Conservation (phyloP, 192 early-diverging fungal genomes). For the Diversispora epigaea region DNA sequence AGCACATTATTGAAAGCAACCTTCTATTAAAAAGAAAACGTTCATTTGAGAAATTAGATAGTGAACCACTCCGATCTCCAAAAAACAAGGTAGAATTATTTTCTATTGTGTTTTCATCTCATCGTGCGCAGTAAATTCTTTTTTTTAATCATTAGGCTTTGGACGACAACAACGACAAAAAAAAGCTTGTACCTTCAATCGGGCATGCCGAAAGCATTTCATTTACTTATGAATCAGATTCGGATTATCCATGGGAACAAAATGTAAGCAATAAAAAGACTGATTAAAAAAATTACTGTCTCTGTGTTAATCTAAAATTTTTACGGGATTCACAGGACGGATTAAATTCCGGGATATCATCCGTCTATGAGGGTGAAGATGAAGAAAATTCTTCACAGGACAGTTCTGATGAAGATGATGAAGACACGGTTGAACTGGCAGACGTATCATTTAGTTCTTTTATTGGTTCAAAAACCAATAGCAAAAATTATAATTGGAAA, state of each 20-base stretch:
- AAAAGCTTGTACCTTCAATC: no score
- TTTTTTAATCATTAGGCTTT: no score
- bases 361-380: conserved; percentile 8
- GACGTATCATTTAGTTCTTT: conserved; percentile 5
- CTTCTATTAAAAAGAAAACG: background rate
- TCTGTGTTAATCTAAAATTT: conserved; percentile 10
- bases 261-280: conserved; percentile 16
- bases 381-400: background rate
- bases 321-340: background rate
- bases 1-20: conserved; percentile 22
- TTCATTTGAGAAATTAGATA: no score
- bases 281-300: background rate
- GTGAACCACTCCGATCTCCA: no score
- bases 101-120: no score
- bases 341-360: background rate
- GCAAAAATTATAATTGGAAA: conserved; percentile 22
- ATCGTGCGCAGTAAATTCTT: no score
- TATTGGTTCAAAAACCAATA: background rate
- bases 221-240: background rate
- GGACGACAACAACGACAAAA: no score
- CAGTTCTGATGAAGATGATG: conserved; percentile 17
- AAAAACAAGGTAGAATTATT: no score
- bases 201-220: no score
- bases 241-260: background rate
- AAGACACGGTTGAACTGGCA: background rate